These are phyloP conservation scores for Flaveria sonorensis DNA, from an alignment of 129 eudicot species.

Conservation along the genomic window DNA sequence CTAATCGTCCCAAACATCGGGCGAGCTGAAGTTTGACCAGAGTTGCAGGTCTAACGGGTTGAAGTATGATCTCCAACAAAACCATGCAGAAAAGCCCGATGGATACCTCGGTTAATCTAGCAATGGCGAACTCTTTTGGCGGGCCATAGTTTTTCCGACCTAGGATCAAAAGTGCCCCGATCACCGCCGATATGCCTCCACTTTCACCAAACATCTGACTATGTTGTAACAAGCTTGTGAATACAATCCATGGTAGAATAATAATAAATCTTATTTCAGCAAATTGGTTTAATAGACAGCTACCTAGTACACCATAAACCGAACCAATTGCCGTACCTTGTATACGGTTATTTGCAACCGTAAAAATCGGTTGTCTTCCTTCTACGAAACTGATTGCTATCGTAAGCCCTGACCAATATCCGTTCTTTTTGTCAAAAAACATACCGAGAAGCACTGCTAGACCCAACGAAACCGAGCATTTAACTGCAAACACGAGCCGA, in stretches of 20 bases:
- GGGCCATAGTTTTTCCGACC: constrained; percentile 74
- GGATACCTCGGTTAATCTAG: constrained; percentile 69
- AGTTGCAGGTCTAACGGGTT: constrained; percentile 62
- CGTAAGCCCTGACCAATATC: constrained; percentile 85
- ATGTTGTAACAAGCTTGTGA: constrained; percentile 68
- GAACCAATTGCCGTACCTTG: constrained; percentile 96
- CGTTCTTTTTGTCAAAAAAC: constrained; percentile 58
- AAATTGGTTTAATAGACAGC: constrained; percentile 47
- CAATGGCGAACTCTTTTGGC: constrained; percentile 66
- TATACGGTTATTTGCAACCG: constrained; percentile 66
- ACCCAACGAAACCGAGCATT: constrained; percentile 76
- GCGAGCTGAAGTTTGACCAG: constrained; percentile 54
- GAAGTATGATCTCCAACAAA: constrained; percentile 53
- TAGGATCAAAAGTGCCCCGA: constrained; percentile 74
- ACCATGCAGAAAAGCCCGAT: constrained; percentile 69
- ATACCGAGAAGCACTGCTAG: constrained; percentile 68
- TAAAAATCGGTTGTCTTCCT: constrained; percentile 57
- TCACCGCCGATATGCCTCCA: constrained; percentile 70
- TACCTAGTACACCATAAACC: constrained; percentile 67
- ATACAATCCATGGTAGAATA: constrained; percentile 78
- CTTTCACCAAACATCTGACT: constrained; percentile 75
- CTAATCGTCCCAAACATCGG: constrained; percentile 42
- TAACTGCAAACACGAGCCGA: constrained; percentile 53
- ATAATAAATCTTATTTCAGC: constrained; percentile 51
- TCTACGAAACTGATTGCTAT: constrained; percentile 75